Evolutionary conservation across 2,329 filamentous ascomycete genomes (phyloP).

Genomic region (Stachybotrys echinatus): DNA sequence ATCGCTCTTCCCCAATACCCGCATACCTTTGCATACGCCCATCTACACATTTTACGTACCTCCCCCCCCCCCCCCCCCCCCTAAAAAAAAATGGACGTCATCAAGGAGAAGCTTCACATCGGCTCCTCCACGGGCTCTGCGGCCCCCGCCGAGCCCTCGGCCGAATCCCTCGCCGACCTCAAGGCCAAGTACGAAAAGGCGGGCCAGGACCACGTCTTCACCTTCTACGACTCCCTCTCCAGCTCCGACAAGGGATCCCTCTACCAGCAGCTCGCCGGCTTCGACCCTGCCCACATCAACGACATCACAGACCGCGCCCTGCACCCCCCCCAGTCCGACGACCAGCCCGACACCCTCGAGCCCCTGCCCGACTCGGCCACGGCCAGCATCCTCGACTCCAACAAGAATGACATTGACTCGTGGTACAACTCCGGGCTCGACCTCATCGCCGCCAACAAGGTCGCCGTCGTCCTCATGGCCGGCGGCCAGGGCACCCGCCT

Average conservation of each 20-base stretch:
- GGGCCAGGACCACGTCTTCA: constrained; percentile 74
- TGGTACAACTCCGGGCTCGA: constrained; percentile 85
- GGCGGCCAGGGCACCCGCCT: constrained; percentile 93
- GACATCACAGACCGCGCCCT: constrained; percentile 77
- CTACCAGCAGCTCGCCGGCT: constrained; percentile 73
- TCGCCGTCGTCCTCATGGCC: constrained; percentile 90
- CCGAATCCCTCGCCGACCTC: constrained; percentile 62
- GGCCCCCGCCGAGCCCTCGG: constrained; percentile 47
- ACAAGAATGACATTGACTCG: constrained; percentile 66
- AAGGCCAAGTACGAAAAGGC: constrained; percentile 70
- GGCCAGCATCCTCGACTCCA: constrained; percentile 88
- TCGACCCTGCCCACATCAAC: constrained; percentile 86
- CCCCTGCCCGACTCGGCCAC: constrained; percentile 82
- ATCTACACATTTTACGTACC: not conserved
- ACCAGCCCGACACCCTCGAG: constrained; percentile 59
- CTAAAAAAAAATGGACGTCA: constrained; percentile 32
- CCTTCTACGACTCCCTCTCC: constrained; percentile 76
- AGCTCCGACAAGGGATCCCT: constrained; percentile 69
- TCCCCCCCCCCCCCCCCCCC: constrained; percentile 6
- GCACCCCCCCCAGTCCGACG: constrained; percentile 64
- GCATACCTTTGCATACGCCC: not conserved
- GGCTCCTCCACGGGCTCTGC: constrained; percentile 21
- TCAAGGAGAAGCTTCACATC: constrained; percentile 37
- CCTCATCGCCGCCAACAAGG: constrained; percentile 69
- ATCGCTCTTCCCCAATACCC: no score